These are phyloP conservation scores for Aspergillus sp. DNA, from an alignment of 2,329 filamentous ascomycete genomes.

Conservation along the genomic window DNA sequence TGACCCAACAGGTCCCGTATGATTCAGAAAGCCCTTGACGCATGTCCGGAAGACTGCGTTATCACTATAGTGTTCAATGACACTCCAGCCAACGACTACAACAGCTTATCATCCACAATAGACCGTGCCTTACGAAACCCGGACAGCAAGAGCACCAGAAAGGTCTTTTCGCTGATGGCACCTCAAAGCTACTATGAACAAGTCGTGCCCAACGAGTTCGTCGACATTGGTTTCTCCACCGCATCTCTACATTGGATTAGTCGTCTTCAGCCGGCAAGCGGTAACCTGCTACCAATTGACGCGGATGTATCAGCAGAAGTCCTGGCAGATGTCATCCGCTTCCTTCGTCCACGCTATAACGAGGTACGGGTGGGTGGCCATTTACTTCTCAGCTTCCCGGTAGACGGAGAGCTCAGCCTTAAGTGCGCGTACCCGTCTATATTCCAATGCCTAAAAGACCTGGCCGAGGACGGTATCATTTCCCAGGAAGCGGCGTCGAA, in stretches of 20 bases:
- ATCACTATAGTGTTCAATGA: conserved; percentile 6
- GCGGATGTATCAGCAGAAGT: conserved; percentile 3
- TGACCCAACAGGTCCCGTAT: background rate
- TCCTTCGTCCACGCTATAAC: background rate
- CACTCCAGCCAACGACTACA: conserved; percentile 7
- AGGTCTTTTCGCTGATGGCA: background rate
- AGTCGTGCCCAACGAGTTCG: background rate
- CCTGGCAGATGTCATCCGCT: background rate
- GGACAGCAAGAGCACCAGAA: background rate
- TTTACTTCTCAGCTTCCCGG: conserved; percentile 6
- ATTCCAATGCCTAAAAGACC: background rate
- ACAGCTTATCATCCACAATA: conserved; percentile 1
- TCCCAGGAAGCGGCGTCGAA: background rate
- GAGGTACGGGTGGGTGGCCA: conserved; percentile 1
- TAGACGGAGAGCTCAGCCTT: conserved; percentile 1
- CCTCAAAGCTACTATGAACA: conserved; percentile 8
- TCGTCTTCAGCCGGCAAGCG: conserved; percentile 1
- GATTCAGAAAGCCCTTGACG: background rate
- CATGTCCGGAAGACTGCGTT: background rate
- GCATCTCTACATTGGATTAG: conserved; percentile 6
- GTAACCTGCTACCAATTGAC: background rate
- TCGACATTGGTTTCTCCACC: conserved; percentile 5
- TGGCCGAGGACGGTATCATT: background rate
- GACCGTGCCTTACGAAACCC: background rate
- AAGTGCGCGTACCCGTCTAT: conserved; percentile 5